Evolutionary conservation across 2,329 filamentous ascomycete species (phyloP).

Genomic region (Arthrobotrys sinensis): DNA sequence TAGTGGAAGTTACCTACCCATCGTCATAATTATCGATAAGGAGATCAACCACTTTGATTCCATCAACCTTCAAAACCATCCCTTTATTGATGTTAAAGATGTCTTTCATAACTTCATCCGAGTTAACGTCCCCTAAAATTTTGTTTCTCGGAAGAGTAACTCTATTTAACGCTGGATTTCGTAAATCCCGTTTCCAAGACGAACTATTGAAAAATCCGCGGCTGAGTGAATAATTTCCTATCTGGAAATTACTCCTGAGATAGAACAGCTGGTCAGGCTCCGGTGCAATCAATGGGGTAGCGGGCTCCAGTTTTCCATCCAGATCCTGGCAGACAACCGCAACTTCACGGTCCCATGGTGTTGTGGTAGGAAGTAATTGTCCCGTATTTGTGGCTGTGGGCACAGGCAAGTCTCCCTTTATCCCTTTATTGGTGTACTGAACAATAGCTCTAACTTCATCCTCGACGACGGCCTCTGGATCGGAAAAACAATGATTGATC

Average conservation of each 20-base stretch:
- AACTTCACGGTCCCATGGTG: conserved; percentile 71
- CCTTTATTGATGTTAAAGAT: conserved; percentile 64
- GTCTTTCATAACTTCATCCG: conserved; percentile 72
- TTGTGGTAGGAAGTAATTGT: conserved; percentile 67
- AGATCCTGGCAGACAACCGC: conserved; percentile 71
- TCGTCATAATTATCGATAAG: conserved; percentile 82
- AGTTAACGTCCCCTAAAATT: neutral
- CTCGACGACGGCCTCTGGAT: conserved; percentile 66
- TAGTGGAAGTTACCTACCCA: conserved; percentile 63
- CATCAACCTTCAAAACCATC: conserved; percentile 65
- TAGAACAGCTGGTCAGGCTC: conserved; percentile 72
- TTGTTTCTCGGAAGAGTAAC: conserved; percentile 13
- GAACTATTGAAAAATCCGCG: conserved; percentile 75
- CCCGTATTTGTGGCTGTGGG: neutral
- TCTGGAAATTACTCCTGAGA: conserved; percentile 74
- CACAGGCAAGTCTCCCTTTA: conserved; percentile 11
- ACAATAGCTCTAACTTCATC: conserved; percentile 63
- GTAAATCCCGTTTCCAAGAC: conserved; percentile 72
- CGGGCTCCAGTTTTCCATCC: conserved; percentile 70
- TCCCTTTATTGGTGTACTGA: conserved; percentile 46
- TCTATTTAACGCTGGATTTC: conserved; percentile 34
- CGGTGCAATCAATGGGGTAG: conserved; percentile 68
- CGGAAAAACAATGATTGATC: conserved; percentile 75
- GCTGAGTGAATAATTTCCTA: conserved; percentile 74
- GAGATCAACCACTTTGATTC: conserved; percentile 77